Base-by-base conservation (phyloP, 805 yeast genomes). In the Schwanniomyces polymorphus region DNA sequence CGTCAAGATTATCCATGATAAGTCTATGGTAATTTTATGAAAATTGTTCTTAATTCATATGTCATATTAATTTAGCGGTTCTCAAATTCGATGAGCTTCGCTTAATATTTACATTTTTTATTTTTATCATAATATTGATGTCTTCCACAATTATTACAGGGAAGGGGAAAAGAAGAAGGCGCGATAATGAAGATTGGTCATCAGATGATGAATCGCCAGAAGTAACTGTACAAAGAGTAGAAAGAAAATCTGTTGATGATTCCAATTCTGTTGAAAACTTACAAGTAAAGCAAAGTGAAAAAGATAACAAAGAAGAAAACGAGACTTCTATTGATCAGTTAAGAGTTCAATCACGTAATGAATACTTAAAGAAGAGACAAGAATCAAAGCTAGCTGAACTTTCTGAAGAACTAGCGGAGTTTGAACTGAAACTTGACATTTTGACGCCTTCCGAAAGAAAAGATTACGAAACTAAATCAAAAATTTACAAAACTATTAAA, bases 311-410 rank as follows among this genome's bases (percentile, higher is more conserved):
- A 18, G 4, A 6, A 28, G 5, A 18, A 6, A 41, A 41, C 21
- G 18, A 37, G 9, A 27, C 28, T 9, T 44, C 52, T 23, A 47
- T 43, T 35, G 47, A 45, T 3, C 16, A 29, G 7, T 43, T 51
- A 23, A 18, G 60, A 38, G 50, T 52, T 28, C 26, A 41, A 4
- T 63, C 66, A 10, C 45, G 65, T 27, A 52, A 47, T 33, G 46
- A 56, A n/a, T 62, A 62, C 42, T 49, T 62, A 10, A 37, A 54
- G 34, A 54, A 57, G 21, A 42, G 67, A 35, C 60, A 61, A 38
- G 47, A 49, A 16, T 37, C 49, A 27, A 61, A 61, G 38, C 33
- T 62, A 5, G 33, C 40, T 12, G 59, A 60, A 41, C 43, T 60
- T 10, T 50, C 53, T n/a, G 14, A 38, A 12, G 55, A 62, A 41